phyloP scores from a whole-genome alignment of 73 alveolate genomes.

The Tetrahymena thermophila region DNA sequence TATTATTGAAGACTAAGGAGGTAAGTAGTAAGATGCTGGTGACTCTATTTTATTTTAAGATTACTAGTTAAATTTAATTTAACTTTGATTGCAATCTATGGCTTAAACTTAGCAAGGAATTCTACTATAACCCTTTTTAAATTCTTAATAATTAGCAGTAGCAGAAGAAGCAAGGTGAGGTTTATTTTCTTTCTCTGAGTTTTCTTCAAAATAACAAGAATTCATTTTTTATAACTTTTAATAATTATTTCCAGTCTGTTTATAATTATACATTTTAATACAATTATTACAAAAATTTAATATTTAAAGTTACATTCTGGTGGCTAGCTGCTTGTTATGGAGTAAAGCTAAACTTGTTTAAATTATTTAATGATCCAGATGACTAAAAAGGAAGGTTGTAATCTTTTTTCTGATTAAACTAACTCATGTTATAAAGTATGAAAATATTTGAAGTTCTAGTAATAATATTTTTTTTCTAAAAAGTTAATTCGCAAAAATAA shows the following conservation, averaged over 20 bases:
- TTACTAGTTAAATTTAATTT: not conserved
- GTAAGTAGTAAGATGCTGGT: not conserved
- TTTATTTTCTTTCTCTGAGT: not conserved
- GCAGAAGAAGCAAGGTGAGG: not conserved
- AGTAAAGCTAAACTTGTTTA: not conserved
- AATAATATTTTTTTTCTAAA: no score
- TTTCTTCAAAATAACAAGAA: not conserved
- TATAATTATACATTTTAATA: no score
- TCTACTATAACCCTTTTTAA: not conserved
- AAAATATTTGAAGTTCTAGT: not conserved
- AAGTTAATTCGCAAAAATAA: not conserved
- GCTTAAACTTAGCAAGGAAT: not conserved
- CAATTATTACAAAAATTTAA: no score
- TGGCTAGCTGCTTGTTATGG: not conserved
- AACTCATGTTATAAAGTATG: not conserved
- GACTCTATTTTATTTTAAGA: not conserved
- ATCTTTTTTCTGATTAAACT: not conserved
- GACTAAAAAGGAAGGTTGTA: not conserved
- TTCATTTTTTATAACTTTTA: not conserved
- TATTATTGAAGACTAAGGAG: not conserved
- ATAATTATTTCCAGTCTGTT: not conserved
- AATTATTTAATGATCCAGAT: not conserved
- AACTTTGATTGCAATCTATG: not conserved
- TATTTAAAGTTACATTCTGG: not conserved
- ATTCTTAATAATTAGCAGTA: not conserved